These are phyloP conservation scores for Protomyces inundatus DNA, from an alignment of 1,139 yeast genomes.

Conservation along the genomic window DNA sequence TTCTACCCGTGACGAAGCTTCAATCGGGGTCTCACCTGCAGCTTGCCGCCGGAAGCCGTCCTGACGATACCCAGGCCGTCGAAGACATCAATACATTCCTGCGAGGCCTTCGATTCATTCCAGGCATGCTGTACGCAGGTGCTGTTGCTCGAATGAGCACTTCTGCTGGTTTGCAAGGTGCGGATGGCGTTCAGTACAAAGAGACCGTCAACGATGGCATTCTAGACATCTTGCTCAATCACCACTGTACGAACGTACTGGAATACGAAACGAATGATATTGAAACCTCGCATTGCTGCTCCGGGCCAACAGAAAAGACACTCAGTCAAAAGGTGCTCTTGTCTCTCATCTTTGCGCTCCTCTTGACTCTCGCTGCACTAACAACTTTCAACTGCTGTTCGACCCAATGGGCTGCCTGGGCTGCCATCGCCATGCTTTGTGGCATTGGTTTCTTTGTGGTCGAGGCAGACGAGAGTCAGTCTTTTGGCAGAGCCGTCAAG, in stretches of 20 bases:
- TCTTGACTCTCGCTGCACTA: not conserved
- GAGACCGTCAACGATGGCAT: constrained; percentile 13
- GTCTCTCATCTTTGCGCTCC: not conserved
- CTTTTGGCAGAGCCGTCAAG: constrained; percentile 33
- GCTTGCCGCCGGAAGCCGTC: too few species aligned
- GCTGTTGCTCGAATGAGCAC: too few species aligned
- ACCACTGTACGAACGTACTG: not conserved
- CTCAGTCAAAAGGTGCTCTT: not conserved
- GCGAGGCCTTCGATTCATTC: too few species aligned
- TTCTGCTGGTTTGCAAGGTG: constrained; percentile 23
- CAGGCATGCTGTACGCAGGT: too few species aligned
- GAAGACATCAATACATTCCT: too few species aligned
- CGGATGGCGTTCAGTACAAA: constrained; percentile 30
- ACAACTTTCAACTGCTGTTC: not conserved
- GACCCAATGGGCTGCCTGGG: not conserved
- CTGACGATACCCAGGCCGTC: too few species aligned
- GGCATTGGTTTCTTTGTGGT: constrained; percentile 29
- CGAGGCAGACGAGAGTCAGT: constrained; percentile 33
- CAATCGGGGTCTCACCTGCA: too few species aligned
- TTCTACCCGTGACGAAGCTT: too few species aligned
- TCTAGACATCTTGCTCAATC: not conserved
- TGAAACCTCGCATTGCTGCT: not conserved
- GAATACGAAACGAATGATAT: not conserved
- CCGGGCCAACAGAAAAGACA: not conserved
- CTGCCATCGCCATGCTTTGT: not conserved